Base-by-base conservation (phyloP, 1,139 yeast species). In the Ashbya aceris region DNA sequence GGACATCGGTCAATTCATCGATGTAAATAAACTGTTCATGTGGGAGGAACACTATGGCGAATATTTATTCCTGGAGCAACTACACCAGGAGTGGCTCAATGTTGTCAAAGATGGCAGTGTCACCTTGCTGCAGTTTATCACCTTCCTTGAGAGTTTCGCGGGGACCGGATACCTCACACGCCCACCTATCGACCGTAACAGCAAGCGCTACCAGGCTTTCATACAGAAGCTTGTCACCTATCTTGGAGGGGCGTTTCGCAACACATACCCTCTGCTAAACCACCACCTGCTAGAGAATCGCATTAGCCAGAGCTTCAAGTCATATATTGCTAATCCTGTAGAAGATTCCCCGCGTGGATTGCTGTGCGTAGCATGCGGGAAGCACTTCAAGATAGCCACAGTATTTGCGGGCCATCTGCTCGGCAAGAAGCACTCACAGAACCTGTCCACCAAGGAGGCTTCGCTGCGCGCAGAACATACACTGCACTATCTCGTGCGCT, bases 391-490 rank as follows among this genome's bases (percentile, higher is more conserved):
- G 9, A 82, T 81, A 42, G 67, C 66, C 30, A 65, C 86, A 0
- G 93, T 85, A 0, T 87, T 69, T 55, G 64, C 71, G 8, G 79
- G 75, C 2, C 97, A 91, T 66, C 60, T 86, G 28, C 51, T 56
- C 1, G 95, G 96, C 1, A 83, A 83, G 56, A 83, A 81, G 52
- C 97, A 91, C 58, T 62, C 69, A 45, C 80, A 79, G 50, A 77
- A 75, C 42, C 60, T 53, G 2, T 48, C 46, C 10, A 53, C 47
- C 41, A 46, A 49, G 32, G 35, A 31, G n/a, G 26, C 39, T 1
- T 30, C 39, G 11, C 42, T 55, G n/a, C 36, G 44, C 3, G 40
- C 46, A n/a, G 64, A 60, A 38, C 56, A 45, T 38, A 55, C 51
- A 35, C 20, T 55, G 14, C 58, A 55, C 36, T 42, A 43, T 27